These are phyloP conservation scores for Fulvia fulva DNA, from an alignment of 2,329 filamentous ascomycete genomes.

Conservation along the genomic window DNA sequence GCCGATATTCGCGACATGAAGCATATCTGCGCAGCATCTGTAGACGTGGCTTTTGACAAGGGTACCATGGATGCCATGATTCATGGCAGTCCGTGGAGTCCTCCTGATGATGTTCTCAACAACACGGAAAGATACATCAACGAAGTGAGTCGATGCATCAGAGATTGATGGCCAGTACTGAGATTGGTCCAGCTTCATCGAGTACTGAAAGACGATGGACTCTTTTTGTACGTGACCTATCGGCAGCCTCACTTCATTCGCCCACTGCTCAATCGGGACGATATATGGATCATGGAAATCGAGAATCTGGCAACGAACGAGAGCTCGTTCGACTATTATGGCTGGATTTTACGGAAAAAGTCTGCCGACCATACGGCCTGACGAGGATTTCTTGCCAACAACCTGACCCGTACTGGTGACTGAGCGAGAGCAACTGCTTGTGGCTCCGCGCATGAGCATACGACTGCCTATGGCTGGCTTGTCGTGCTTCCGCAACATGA, in stretches of 20 bases:
- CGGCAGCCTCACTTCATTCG: constrained; percentile 54
- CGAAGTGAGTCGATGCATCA: constrained; percentile 16
- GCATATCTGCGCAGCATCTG: constrained; percentile 35
- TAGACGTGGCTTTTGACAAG: constrained; percentile 53
- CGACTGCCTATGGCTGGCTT: no score
- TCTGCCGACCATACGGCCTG: constrained; percentile 13
- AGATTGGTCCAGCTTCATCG: constrained; percentile 20
- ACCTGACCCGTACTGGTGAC: background rate
- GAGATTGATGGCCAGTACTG: background rate
- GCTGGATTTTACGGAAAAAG: constrained; percentile 48
- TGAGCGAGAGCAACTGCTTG: no score
- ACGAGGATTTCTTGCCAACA: background rate
- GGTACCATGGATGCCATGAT: constrained; percentile 35
- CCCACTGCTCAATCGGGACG: constrained; percentile 43
- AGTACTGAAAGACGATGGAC: constrained; percentile 29
- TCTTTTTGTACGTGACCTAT: constrained; percentile 42
- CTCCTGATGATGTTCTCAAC: constrained; percentile 28
- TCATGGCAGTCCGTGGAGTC: constrained; percentile 31
- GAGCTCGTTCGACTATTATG: constrained; percentile 50
- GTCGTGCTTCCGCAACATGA: constrained; percentile 47
- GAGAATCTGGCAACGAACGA: constrained; percentile 39
- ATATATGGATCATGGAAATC: constrained; percentile 44
- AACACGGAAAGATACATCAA: constrained; percentile 25
- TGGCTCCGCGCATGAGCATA: no score
- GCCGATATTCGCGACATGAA: constrained; percentile 53